Evolutionary conservation across 2,329 filamentous ascomycete genomes (phyloP), one percentile per base, ranked within the genome.

Genomic region (Dactylellina haptotyla): DNA sequence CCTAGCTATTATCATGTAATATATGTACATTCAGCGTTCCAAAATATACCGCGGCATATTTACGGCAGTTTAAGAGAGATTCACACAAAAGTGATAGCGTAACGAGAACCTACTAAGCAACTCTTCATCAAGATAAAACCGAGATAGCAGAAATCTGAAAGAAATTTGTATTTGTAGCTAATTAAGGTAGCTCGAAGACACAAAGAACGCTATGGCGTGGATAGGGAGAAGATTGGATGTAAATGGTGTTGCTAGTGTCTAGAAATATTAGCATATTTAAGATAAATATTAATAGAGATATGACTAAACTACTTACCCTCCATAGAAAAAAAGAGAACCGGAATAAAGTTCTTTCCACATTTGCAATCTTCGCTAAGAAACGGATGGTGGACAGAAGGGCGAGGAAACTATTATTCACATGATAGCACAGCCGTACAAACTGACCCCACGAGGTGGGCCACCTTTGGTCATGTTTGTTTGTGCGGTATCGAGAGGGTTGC

Each of bases 341-440:
- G 37, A 5, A n/a, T 41, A 39, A n/a, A n/a, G n/a, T n/a, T n/a
- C n/a, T n/a, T n/a, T n/a, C n/a, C n/a, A n/a, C n/a, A n/a, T n/a
- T n/a, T n/a, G n/a, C n/a, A n/a, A n/a, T n/a, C n/a, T n/a, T n/a
- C n/a, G n/a, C n/a, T n/a, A n/a, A n/a, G n/a, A n/a, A n/a, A 39
- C 3, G 18, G 12, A 41, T 1, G 37, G 18, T 41, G 37, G 5
- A 41, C 4, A 12, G 2, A 12, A n/a, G 18, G 37, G 14, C 3
- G 37, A 41, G 12, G 6, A 41, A 9, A 41, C n/a, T n/a, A 4
- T 1, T 4, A 6, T 57, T 64, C 39, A 73, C 69, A 73, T 66
- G n/a, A 73, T 30, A 20, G 20, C 32, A 26, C 69, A 73, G 10
- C 69, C 69, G n/a, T 61, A 73, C 37, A 66, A 56, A 48, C 50